Conservation (phyloP, 225 moss, liverwort and hornwort genomes). For the Bryoerythrophyllum caledonicum region DNA sequence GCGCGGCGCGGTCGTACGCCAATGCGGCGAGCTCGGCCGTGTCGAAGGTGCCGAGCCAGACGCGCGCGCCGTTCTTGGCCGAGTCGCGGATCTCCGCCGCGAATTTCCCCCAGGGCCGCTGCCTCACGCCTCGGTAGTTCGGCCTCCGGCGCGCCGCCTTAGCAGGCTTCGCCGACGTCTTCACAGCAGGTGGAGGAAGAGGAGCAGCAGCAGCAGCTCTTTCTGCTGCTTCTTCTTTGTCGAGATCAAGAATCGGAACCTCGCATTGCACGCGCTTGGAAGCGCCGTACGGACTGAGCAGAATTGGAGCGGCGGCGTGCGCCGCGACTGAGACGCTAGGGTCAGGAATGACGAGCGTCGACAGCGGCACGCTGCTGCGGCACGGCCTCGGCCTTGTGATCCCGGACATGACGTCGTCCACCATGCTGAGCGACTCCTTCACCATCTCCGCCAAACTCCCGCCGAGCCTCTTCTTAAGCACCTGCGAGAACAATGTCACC, state of each 20-base stretch:
- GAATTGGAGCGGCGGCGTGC: neutral
- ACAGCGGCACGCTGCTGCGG: constrained; percentile 14
- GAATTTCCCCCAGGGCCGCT: constrained; percentile 49
- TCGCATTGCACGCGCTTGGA: constrained; percentile 26
- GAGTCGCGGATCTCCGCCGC: constrained; percentile 49
- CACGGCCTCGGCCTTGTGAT: neutral
- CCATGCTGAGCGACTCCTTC: neutral
- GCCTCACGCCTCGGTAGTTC: constrained; percentile 41
- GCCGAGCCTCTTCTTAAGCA: constrained; percentile 32
- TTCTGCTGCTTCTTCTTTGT: neutral
- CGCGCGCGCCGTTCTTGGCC: constrained; percentile 30
- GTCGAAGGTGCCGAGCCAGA: constrained; percentile 52
- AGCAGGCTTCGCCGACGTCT: neutral
- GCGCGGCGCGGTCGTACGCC: constrained; percentile 48
- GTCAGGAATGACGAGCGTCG: constrained; percentile 14
- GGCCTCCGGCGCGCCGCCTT: neutral
- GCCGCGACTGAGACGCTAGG: neutral
- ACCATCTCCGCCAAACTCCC: constrained; percentile 27
- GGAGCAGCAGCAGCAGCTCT: too few species aligned
- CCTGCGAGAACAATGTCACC: constrained; percentile 30
- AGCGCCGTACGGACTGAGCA: constrained; percentile 4
- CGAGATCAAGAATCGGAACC: neutral
- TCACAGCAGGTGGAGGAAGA: neutral
- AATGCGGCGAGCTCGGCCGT: constrained; percentile 43
- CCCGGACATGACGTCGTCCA: too few species aligned